Conservation (phyloP, 2,329 filamentous ascomycete genomes). For the Pseudocercospora pini-densiflorae region DNA sequence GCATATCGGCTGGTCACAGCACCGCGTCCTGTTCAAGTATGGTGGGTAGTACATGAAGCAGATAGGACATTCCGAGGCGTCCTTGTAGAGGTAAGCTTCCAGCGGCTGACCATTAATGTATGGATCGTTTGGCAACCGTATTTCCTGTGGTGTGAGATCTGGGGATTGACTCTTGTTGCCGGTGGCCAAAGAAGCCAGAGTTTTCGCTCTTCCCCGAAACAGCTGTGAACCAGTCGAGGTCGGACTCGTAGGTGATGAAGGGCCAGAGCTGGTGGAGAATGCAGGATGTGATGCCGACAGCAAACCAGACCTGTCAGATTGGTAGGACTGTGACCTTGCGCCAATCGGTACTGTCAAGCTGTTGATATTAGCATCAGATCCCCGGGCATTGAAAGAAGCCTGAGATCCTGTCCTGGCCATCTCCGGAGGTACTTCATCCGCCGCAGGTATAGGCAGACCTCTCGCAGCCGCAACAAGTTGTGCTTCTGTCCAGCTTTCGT, state of each 20-base stretch:
- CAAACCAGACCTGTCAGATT: slow-evolving; percentile 70
- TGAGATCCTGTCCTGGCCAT: slow-evolving; percentile 51
- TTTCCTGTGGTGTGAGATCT: slow-evolving; percentile 76
- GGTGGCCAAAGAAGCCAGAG: slow-evolving; percentile 79
- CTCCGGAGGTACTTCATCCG: slow-evolving; percentile 81
- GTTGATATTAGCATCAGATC: slow-evolving; percentile 66
- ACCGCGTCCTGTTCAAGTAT: slow-evolving; percentile 90
- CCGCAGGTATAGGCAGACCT: slow-evolving; percentile 79
- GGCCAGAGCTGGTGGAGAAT: slow-evolving; percentile 56
- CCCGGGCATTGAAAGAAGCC: slow-evolving; percentile 47
- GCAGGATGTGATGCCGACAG: slow-evolving; percentile 65
- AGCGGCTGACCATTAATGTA: slow-evolving; percentile 93
- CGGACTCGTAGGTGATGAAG: slow-evolving; percentile 47
- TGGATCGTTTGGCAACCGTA: slow-evolving; percentile 78
- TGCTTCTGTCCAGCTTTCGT: slow-evolving; percentile 87
- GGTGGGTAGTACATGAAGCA: slow-evolving; percentile 96
- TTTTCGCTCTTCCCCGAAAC: slow-evolving; percentile 87
- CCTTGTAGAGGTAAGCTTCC: slow-evolving; percentile 92
- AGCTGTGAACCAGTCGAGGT: slow-evolving; percentile 54
- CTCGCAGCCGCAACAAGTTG: slow-evolving; percentile 91
- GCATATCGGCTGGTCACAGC: slow-evolving; percentile 95
- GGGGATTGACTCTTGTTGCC: slow-evolving; percentile 68
- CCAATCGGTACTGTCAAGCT: slow-evolving; percentile 80
- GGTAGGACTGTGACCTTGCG: slow-evolving; percentile 74
- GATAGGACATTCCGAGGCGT: slow-evolving; percentile 88